Conservation (phyloP, 768 basidiomycete species). For the Boletus insuetus region DNA sequence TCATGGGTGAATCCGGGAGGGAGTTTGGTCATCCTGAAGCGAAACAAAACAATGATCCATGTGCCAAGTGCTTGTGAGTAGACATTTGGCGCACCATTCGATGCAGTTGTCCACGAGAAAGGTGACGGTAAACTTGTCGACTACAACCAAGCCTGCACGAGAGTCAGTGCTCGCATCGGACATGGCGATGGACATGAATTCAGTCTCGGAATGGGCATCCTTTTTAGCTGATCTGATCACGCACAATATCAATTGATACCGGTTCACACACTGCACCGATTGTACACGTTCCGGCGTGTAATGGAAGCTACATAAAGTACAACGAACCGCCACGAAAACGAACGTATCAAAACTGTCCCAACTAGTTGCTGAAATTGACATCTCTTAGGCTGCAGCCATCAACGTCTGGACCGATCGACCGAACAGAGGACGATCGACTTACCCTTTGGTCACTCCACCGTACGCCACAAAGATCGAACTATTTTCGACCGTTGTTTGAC, state of each 20-base stretch:
- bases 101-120: slow-evolving; percentile 77
- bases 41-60: not conserved
- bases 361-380: not conserved
- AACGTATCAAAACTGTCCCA: not conserved
- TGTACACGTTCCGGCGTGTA: slow-evolving; percentile 8
- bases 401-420: not conserved
- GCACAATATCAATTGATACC: too few species aligned
- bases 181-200: slow-evolving; percentile 2
- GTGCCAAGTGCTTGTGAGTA: not conserved
- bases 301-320: not conserved
- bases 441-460: slow-evolving; percentile 43
- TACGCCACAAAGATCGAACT: slow-evolving; percentile 49
- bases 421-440: not conserved
- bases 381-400: not conserved
- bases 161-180: slow-evolving; percentile 4
- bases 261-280: too few species aligned
- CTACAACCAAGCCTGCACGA: slow-evolving; percentile 22
- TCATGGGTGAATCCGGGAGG: slow-evolving; percentile 80
- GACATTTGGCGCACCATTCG: slow-evolving; percentile 60
- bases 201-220: too few species aligned
- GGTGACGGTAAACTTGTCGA: slow-evolving; percentile 47
- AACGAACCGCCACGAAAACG: slow-evolving; percentile 5
- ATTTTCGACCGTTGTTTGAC: slow-evolving; percentile 69
- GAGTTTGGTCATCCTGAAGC: slow-evolving; percentile 68
- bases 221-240: too few species aligned